Base-by-base conservation (phyloP, 73 alveolate species). In the Diophrys appendiculata region DNA sequence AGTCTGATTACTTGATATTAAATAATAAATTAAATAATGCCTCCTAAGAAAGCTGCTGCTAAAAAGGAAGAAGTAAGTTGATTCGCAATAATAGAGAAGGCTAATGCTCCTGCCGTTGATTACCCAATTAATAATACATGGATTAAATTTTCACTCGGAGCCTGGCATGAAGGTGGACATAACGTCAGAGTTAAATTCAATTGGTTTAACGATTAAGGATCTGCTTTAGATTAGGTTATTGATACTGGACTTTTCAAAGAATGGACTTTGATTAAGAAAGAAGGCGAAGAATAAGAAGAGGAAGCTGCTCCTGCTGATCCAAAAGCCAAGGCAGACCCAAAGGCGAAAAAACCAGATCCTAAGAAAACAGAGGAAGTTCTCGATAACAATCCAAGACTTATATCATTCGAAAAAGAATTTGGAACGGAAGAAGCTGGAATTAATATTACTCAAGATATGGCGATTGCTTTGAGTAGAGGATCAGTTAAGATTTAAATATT, bases 181-280 rank as follows among this genome's bases (percentile, higher is more conserved):
- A 77, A 79, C 73, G 72, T 73, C 30, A 78, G 73, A 64, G 64
- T 86, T 35, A 76, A 86, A 30, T 77, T 60, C 43, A 85, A 67
- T 56, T 86, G 89, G 90, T 60, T 86, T 14, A 52, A 72, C n/a
- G 72, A 69, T 1, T 86, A 72, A 1, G 24, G 52, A 25, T 32
- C 79, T 2, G 86, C 70, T 34, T 33, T 79, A 53, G 85, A 76
- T 28, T 27, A 64, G 34, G 72, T 30, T 23, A 52, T 53, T n/a
- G 93, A 86, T 28, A 65, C 89, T 64, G 93, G 87, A 5, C 79
- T 31, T 54, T 68, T 86, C 69, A 79, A 83, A 29, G 93, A 86
- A 69, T 86, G 93, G 93, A 65, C 56, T 2, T 33, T 86, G 27
- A 29, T 86, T 31, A 64, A 77, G 30, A 86, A 60, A 22, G 93